phyloP scores from a whole-genome alignment of 2,329 filamentous ascomycete species.

The Venturia pyrina region DNA sequence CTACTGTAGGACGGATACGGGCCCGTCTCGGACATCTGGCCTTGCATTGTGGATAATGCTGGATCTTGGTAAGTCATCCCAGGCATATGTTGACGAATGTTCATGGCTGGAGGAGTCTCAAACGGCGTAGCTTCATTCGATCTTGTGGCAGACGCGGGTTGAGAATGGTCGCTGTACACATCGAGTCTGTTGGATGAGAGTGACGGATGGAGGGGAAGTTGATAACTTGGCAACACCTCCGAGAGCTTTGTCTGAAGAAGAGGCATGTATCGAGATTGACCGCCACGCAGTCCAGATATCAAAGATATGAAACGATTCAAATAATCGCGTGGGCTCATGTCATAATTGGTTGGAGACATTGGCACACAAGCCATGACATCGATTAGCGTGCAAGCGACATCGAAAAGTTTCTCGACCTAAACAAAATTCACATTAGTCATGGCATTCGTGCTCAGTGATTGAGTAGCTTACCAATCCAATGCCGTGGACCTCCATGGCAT shows the following conservation, averaged over 20 bases:
- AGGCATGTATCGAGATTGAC: slow-evolving; percentile 66
- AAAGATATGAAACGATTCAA: slow-evolving; percentile 58
- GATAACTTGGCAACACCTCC: slow-evolving; percentile 10
- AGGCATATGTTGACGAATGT: slow-evolving; percentile 2
- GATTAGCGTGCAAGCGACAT: slow-evolving; percentile 62
- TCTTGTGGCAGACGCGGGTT: background rate
- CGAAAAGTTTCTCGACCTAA: slow-evolving; percentile 70
- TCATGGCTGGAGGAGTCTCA: background rate
- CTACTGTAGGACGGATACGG: slow-evolving; percentile 7
- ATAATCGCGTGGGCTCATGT: slow-evolving; percentile 60
- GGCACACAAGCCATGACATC: slow-evolving; percentile 59
- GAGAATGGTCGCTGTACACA: slow-evolving; percentile 3
- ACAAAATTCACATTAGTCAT: background rate
- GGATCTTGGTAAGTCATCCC: slow-evolving; percentile 7
- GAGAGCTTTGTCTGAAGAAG: slow-evolving; percentile 57
- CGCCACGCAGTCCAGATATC: slow-evolving; percentile 61
- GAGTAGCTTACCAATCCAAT: slow-evolving; percentile 55
- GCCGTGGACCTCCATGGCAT: slow-evolving; percentile 65
- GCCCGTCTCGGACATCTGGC: slow-evolving; percentile 1
- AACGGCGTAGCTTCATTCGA: slow-evolving; percentile 5
- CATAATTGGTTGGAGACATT: slow-evolving; percentile 47
- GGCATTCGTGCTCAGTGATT: background rate
- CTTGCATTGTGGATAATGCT: background rate
- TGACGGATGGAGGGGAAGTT: slow-evolving; percentile 6
- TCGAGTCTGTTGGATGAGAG: slow-evolving; percentile 8